phyloP scores from a whole-genome alignment of 2,329 filamentous ascomycete genomes.

The Alternaria burnsii region DNA sequence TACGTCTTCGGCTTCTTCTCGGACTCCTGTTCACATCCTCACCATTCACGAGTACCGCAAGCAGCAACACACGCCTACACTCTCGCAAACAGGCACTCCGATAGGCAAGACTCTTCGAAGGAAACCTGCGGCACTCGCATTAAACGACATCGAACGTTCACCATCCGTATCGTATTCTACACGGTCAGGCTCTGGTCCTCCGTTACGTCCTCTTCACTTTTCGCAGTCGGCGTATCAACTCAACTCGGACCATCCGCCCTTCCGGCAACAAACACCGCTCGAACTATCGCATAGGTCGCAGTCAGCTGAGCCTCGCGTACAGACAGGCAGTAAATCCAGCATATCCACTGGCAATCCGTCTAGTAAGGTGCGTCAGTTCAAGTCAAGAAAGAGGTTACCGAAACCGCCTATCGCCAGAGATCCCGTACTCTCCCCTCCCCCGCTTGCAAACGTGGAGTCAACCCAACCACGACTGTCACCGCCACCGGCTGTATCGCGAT shows the following conservation, averaged over 20 bases:
- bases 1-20: conserved; percentile 42
- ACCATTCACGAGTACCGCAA: conserved; percentile 53
- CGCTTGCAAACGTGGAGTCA: conserved; percentile 29
- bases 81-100: conserved; percentile 36
- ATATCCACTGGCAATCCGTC: conserved; percentile 20
- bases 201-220: conserved; percentile 34
- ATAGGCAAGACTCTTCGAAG: conserved; percentile 48
- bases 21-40: conserved; percentile 46
- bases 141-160: conserved; percentile 45
- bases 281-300: conserved; percentile 39
- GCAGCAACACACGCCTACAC: conserved; percentile 45
- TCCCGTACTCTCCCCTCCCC: conserved; percentile 14
- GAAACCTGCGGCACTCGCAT: conserved; percentile 45
- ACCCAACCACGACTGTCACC: conserved; percentile 27
- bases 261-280: conserved; percentile 25
- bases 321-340: conserved; percentile 27
- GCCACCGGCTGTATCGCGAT: conserved; percentile 26
- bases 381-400: conserved; percentile 48
- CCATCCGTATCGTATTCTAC: conserved; percentile 25
- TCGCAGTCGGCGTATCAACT: conserved; percentile 45
- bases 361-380: conserved; percentile 41
- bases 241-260: conserved; percentile 23
- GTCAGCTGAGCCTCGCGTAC: conserved; percentile 36
- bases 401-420: conserved; percentile 34
- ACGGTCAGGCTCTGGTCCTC: conserved; percentile 21